Evolutionary conservation across 2,329 filamentous ascomycete genomes (phyloP).

Genomic region (Calonectria multiphialidica): DNA sequence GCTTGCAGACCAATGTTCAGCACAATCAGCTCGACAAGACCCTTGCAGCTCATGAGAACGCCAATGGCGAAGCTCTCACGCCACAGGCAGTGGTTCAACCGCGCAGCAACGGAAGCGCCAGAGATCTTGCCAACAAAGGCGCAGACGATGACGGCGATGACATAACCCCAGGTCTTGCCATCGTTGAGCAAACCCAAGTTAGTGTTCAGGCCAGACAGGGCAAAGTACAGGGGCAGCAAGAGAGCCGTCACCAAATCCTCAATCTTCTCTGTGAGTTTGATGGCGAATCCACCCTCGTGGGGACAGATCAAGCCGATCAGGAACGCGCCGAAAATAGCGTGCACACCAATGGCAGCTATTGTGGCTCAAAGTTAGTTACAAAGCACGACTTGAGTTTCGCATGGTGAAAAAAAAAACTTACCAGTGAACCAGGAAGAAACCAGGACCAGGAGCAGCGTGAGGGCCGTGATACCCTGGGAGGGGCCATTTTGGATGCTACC

Average conservation of each 20-base stretch:
- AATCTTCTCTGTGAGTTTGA: constrained; percentile 92
- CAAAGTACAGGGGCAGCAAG: constrained; percentile 93
- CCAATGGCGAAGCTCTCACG: constrained; percentile 91
- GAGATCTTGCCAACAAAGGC: constrained; percentile 89
- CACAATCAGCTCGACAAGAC: constrained; percentile 95
- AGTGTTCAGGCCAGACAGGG: constrained; percentile 89
- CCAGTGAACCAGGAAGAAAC: constrained; percentile 87
- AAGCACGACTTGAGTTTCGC: not conserved
- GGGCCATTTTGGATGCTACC: constrained; percentile 89
- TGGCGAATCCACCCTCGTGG: constrained; percentile 89
- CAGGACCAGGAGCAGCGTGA: constrained; percentile 85
- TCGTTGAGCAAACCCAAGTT: constrained; percentile 86
- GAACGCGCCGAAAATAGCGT: constrained; percentile 95
- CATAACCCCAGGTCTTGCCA: constrained; percentile 90
- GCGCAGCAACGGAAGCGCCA: constrained; percentile 84
- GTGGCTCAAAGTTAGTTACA: not conserved
- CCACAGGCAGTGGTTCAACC: constrained; percentile 80
- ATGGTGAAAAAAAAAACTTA: not conserved
- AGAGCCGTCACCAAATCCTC: constrained; percentile 89
- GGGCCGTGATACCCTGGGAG: constrained; percentile 83
- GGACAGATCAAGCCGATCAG: constrained; percentile 90
- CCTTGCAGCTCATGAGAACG: constrained; percentile 95
- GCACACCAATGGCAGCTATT: constrained; percentile 81
- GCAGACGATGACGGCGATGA: constrained; percentile 83
- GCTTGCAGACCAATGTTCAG: constrained; percentile 85